These are phyloP conservation scores for Claviceps pazoutovae DNA, from an alignment of 2,329 filamentous ascomycete genomes.

Conservation along the genomic window DNA sequence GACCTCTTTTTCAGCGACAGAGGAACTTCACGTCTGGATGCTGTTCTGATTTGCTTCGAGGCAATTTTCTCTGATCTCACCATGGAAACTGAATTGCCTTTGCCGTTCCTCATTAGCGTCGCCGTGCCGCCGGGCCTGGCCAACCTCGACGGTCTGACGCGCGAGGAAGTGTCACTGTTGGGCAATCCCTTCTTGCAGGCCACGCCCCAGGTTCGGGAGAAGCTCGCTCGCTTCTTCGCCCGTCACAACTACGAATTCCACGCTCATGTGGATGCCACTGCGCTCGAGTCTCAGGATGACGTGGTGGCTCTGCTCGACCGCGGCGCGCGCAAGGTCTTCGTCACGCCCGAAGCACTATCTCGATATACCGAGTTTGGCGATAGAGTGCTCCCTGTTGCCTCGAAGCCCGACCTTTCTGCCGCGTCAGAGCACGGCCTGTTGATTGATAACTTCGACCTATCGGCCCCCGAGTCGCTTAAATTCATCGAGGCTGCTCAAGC, in stretches of 20 bases:
- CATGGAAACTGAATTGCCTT: constrained; percentile 51
- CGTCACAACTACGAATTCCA: constrained; percentile 37
- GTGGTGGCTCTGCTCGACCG: constrained; percentile 70
- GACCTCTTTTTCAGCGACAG: too few relatives aligned
- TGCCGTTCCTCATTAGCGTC: constrained; percentile 49
- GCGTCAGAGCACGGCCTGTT: constrained; percentile 37
- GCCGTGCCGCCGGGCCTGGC: constrained; percentile 34
- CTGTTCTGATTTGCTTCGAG: not conserved
- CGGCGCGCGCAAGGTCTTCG: constrained; percentile 75
- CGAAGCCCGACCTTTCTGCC: constrained; percentile 29
- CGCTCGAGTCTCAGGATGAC: constrained; percentile 54
- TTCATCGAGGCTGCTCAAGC: constrained; percentile 32
- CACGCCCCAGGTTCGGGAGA: constrained; percentile 31
- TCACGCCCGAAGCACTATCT: constrained; percentile 54
- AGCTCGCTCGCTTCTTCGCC: constrained; percentile 32
- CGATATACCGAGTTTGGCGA: constrained; percentile 41
- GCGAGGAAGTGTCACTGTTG: constrained; percentile 43
- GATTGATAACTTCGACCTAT: constrained; percentile 36
- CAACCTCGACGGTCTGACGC: constrained; percentile 37
- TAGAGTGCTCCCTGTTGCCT: constrained; percentile 39
- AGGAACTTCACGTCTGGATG: too few relatives aligned
- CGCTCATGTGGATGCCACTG: constrained; percentile 65
- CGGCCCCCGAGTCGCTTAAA: constrained; percentile 23
- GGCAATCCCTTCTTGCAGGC: constrained; percentile 45
- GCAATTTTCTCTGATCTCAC: constrained; percentile 7